Evolutionary conservation across 192 early-diverging fungal species (phyloP), one percentile per base, ranked within the genome.

Genomic region (Dimargaris xerosporica): DNA sequence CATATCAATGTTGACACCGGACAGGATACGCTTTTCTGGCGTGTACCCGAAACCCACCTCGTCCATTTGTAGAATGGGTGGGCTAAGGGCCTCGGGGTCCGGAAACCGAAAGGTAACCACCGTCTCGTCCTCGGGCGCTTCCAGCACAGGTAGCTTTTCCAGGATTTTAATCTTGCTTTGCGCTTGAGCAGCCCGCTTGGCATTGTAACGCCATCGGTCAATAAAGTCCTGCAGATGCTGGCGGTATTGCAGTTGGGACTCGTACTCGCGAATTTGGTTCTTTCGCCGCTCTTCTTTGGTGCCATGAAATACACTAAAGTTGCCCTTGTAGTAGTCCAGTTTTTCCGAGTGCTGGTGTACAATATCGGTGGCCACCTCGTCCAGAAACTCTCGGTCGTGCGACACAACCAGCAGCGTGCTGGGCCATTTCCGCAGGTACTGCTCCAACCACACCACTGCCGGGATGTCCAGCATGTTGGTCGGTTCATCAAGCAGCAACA

Each of bases 141-240:
- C 87, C 30, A 99, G 78, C 64, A 82, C 86, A 13, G 93, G 93
- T 39, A 99, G 75, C 68, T 99, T 99, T 71, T 99, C 94, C 65
- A 99, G 76, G 65, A 97, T 90, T 75, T 99, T 99, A 70, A 99
- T 88, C 78, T 93, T 96, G 67, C 80, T 85, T 75, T 99, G 96
- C 9, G 96, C 96, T 73, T 97, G 94, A 12, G 96, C 88, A 41
- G 89, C 91, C 45, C 91, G 81, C 64, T 96, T 99, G 39, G 96
- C 92, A 70, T 99, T 99, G 71, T 99, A 99, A 67, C 96, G 78
- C 96, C 96, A 99, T 42, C 92, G 83, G 68, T 97, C 96, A 69
- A 99, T 96, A 68, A 96, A 99, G 16, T 89, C 96, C 64, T 99
- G 94, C 73, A 97, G 73, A 72, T 99, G 93, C 67, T 91, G 82